phyloP scores from a whole-genome alignment of 257 asterid genomes.

The Fraxinus pennsylvanica region DNA sequence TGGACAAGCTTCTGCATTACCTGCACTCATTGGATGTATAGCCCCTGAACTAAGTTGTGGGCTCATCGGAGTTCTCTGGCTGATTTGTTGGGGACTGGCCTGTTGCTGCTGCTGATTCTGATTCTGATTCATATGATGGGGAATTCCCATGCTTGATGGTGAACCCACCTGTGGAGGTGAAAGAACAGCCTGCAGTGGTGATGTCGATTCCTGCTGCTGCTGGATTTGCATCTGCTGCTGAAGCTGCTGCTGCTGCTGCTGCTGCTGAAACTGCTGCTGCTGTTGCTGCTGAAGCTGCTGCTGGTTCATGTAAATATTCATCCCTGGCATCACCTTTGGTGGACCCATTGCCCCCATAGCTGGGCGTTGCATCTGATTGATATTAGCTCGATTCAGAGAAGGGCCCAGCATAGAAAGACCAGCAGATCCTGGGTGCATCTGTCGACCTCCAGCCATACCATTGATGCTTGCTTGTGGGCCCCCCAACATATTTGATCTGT shows the following conservation, averaged over 20 bases:
- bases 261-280: slow-evolving; percentile 30
- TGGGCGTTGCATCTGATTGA: slow-evolving; percentile 69
- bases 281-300: slow-evolving; percentile 56
- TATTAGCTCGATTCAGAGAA: slow-evolving; percentile 61
- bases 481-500: slow-evolving; percentile 54
- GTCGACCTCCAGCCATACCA: slow-evolving; percentile 67
- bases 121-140: slow-evolving; percentile 62
- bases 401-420: slow-evolving; percentile 68
- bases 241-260: slow-evolving; percentile 42
- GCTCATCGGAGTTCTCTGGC: slow-evolving; percentile 92
- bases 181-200: slow-evolving; percentile 70
- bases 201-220: slow-evolving; percentile 55
- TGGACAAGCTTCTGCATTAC: slow-evolving; percentile 82
- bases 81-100: slow-evolving; percentile 88
- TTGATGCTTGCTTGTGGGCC: slow-evolving; percentile 55
- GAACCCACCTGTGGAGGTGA: slow-evolving; percentile 85
- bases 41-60: slow-evolving; percentile 96
- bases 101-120: slow-evolving; percentile 57
- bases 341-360: slow-evolving; percentile 87
- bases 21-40: slow-evolving; percentile 59
- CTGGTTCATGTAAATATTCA: slow-evolving; percentile 64
- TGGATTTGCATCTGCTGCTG: slow-evolving; percentile 31
- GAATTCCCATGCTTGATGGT: slow-evolving; percentile 67
- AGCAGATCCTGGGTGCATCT: slow-evolving; percentile 62
- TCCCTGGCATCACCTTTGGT: slow-evolving; percentile 69